phyloP scores from a whole-genome alignment of 208 protist species.

The Trypanosoma platydactyli region DNA sequence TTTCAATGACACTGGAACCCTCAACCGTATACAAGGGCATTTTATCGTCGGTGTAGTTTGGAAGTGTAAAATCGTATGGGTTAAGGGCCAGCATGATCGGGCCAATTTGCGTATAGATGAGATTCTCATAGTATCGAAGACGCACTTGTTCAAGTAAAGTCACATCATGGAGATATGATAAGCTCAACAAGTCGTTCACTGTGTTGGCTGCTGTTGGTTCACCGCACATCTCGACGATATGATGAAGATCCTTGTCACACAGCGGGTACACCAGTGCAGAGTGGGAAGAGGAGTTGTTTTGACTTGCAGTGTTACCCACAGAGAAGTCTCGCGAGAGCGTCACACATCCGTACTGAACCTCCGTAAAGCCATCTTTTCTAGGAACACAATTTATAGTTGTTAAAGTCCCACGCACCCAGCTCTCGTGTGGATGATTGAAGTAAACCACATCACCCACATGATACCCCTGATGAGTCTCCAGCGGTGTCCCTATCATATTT shows the following conservation, averaged over 20 bases:
- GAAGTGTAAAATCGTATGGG: conserved; percentile 42
- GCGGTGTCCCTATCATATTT: neutral
- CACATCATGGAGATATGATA: conserved; percentile 40
- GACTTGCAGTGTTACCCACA: neutral
- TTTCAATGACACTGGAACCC: conserved; percentile 21
- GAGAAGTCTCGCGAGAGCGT: neutral
- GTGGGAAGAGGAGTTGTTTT: neutral
- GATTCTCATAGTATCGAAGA: conserved; percentile 36
- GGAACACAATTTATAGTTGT: conserved; percentile 22
- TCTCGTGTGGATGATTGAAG: conserved; percentile 38
- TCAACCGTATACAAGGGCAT: conserved; percentile 40
- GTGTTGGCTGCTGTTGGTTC: conserved; percentile 17
- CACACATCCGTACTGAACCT: conserved; percentile 18
- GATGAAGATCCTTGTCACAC: conserved; percentile 20
- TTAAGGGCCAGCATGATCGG: conserved; percentile 49
- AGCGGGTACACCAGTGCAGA: conserved; percentile 15
- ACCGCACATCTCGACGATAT: conserved; percentile 22
- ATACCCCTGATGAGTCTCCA: conserved; percentile 21
- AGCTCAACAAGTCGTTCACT: conserved; percentile 33
- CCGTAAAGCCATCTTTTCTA: conserved; percentile 27
- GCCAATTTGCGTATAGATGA: conserved; percentile 54
- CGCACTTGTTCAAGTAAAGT: conserved; percentile 39
- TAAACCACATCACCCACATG: conserved; percentile 33
- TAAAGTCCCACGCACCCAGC: conserved; percentile 34
- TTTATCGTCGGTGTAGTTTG: conserved; percentile 33